Percentiles rank a stretch among this genome's conserved stretches.
These are phyloP conservation scores for Acanthamoeba triangularis DNA, from an alignment of 208 protist species.

Conservation along the genomic window DNA sequence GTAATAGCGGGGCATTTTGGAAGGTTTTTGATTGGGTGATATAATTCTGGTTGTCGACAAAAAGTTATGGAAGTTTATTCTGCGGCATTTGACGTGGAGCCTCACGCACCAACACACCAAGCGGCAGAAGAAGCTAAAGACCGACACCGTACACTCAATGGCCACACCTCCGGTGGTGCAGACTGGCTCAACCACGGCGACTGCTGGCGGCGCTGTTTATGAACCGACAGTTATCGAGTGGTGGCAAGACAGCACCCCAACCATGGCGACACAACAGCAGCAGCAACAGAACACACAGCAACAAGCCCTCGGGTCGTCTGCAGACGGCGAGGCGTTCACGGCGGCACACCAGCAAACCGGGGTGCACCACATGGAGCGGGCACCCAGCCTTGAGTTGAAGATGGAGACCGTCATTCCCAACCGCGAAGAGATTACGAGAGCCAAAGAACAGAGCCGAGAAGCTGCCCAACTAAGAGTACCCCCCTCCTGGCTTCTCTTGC, in stretches of 20 bases:
- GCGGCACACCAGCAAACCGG: background rate
- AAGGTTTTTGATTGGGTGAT: too few relatives aligned
- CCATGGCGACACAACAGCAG: background rate
- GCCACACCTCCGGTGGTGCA: background rate
- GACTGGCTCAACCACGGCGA: background rate
- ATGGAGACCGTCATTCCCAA: background rate
- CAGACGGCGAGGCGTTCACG: too few relatives aligned
- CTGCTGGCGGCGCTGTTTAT: background rate
- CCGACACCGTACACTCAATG: background rate
- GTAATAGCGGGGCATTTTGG: too few relatives aligned
- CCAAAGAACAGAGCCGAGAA: conserved; percentile 6
- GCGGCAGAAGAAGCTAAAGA: background rate
- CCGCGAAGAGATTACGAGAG: conserved; percentile 2
- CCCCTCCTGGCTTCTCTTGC: background rate
- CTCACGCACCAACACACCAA: too few relatives aligned
- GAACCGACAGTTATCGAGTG: background rate
- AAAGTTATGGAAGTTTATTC: too few relatives aligned
- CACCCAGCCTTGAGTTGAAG: background rate
- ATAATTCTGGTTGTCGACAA: too few relatives aligned
- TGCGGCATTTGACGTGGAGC: too few relatives aligned
- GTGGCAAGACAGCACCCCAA: background rate
- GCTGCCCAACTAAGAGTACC: background rate
- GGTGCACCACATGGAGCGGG: background rate
- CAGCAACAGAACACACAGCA: background rate
- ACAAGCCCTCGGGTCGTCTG: background rate